Percentiles rank a stretch among this genome's conserved stretches.
phyloP scores from a whole-genome alignment of 768 basidiomycete genomes.

The Guyanaporus albipodus region DNA sequence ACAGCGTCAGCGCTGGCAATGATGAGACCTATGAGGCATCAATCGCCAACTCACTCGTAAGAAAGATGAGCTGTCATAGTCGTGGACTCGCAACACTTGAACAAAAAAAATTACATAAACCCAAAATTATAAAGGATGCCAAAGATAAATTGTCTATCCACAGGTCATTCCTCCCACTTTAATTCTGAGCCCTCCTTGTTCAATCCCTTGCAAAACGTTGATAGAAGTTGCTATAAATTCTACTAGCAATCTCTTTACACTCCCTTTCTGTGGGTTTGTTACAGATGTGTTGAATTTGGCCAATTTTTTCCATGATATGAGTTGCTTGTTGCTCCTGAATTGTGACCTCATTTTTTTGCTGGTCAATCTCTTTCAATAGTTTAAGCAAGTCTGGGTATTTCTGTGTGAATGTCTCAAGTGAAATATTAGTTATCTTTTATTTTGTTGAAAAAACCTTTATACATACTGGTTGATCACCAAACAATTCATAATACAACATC shows the following conservation, averaged over 20 bases:
- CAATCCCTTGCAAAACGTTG: slow-evolving; percentile 23
- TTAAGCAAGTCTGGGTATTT: slow-evolving; percentile 12
- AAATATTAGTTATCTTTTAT: not conserved
- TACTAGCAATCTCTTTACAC: slow-evolving; percentile 4
- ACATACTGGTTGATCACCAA: slow-evolving; percentile 21
- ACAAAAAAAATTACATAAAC: too few species aligned
- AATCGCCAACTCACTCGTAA: too few species aligned
- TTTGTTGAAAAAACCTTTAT: not conserved
- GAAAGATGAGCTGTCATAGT: too few species aligned
- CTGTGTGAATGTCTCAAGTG: slow-evolving; percentile 1
- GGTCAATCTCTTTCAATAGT: slow-evolving; percentile 21
- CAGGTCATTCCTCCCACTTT: too few species aligned
- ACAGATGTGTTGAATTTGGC: not conserved
- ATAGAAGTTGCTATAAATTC: slow-evolving; percentile 20
- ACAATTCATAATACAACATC: slow-evolving; percentile 1
- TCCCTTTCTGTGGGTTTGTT: slow-evolving; percentile 1
- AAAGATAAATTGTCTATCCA: too few species aligned
- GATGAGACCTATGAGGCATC: too few species aligned
- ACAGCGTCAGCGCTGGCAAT: too few species aligned
- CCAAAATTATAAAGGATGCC: too few species aligned
- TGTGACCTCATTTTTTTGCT: slow-evolving; percentile 20
- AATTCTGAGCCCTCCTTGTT: too few species aligned
- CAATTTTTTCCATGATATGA: slow-evolving; percentile 9
- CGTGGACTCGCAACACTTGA: too few species aligned
- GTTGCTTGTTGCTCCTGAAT: slow-evolving; percentile 9